These are phyloP conservation scores for Alternaria sp. DNA, from an alignment of 2,329 filamentous ascomycete genomes.

Conservation along the genomic window DNA sequence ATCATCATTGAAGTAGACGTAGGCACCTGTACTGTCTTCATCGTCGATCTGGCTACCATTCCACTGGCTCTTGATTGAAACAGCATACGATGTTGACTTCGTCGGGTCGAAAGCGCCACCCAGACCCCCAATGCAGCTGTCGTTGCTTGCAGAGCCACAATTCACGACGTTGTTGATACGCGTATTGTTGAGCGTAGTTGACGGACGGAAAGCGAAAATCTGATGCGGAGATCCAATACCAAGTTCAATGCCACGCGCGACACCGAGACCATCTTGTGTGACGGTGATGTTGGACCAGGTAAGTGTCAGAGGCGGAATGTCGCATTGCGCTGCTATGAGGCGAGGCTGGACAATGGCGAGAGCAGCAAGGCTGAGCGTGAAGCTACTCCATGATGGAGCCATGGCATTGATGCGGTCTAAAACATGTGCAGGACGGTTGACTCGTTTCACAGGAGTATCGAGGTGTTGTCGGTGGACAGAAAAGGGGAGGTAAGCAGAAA, in stretches of 20 bases:
- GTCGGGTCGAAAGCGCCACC: constrained; percentile 17
- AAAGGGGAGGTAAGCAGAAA: constrained; percentile 1
- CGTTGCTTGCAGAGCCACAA: constrained; percentile 16
- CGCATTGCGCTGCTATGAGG: constrained; percentile 12
- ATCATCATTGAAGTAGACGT: constrained; percentile 20
- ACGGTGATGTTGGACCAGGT: constrained; percentile 21
- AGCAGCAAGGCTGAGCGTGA: neutral
- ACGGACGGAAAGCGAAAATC: constrained; percentile 21
- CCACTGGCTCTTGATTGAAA: constrained; percentile 21
- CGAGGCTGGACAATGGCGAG: neutral
- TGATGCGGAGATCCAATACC: constrained; percentile 21
- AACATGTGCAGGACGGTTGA: neutral
- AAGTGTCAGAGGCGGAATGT: constrained; percentile 17
- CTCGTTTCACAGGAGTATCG: neutral
- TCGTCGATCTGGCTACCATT: constrained; percentile 17
- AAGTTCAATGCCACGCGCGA: constrained; percentile 22
- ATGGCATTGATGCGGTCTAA: neutral
- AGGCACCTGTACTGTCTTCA: constrained; percentile 13
- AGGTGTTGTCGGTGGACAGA: neutral
- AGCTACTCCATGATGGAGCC: constrained; percentile 5
- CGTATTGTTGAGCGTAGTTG: constrained; percentile 23
- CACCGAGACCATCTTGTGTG: constrained; percentile 21
- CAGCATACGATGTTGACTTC: constrained; percentile 13
- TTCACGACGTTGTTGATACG: constrained; percentile 20
- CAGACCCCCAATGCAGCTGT: constrained; percentile 16